These are phyloP conservation scores for Knoxdaviesia proteae DNA, from an alignment of 2,329 filamentous ascomycete genomes.

Conservation along the genomic window DNA sequence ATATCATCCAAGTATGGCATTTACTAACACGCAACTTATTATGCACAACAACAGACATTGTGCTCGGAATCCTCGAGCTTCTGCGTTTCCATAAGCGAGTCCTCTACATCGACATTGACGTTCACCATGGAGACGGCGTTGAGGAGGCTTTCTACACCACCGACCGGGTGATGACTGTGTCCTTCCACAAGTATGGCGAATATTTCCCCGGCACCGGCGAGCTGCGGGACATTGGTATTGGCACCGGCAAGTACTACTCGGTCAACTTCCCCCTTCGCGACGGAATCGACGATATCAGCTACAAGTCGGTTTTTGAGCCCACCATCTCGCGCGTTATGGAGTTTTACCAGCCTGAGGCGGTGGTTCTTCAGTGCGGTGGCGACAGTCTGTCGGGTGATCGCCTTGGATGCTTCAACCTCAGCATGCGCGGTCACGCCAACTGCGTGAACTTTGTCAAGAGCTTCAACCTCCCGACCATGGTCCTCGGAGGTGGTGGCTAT, in stretches of 20 bases:
- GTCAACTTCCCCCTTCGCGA: conserved; percentile 85
- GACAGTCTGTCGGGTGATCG: conserved; percentile 89
- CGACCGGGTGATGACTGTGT: conserved; percentile 80
- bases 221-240: conserved; percentile 68
- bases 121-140: conserved; percentile 83
- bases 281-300: conserved; percentile 75
- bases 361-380: conserved; percentile 89
- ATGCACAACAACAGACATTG: conserved; percentile 46
- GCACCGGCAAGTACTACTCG: conserved; percentile 71
- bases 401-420: conserved; percentile 91
- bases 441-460: conserved; percentile 85
- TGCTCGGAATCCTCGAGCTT: conserved; percentile 82
- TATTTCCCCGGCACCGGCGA: conserved; percentile 90
- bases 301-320: conserved; percentile 80
- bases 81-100: conserved; percentile 81
- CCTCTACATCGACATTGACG: conserved; percentile 94
- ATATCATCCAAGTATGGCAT: neutral
- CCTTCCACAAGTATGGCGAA: conserved; percentile 91
- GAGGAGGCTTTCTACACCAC: conserved; percentile 88
- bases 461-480: conserved; percentile 67
- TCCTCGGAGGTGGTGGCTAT: conserved; percentile 88
- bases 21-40: neutral
- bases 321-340: conserved; percentile 73
- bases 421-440: conserved; percentile 86
- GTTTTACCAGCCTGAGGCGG: conserved; percentile 73